phyloP scores from a whole-genome alignment of 2,329 filamentous ascomycete species.

The Podosphaera xanthii region DNA sequence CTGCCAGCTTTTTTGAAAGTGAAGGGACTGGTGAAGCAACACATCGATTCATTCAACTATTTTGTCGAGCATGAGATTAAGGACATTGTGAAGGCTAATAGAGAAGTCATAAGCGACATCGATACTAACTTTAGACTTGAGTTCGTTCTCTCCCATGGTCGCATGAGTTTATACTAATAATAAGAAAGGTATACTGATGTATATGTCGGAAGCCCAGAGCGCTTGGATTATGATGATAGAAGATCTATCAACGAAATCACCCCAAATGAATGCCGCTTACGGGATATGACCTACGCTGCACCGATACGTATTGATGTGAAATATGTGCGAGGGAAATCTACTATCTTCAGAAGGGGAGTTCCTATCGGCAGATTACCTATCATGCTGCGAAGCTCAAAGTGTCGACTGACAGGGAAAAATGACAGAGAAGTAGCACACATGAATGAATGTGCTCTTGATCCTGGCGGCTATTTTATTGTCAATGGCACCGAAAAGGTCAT shows the following conservation, averaged over 20 bases:
- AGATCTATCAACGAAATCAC: conserved; percentile 55
- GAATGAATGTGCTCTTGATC: conserved; percentile 89
- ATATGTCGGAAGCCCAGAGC: conserved; percentile 59
- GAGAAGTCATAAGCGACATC: conserved; percentile 71
- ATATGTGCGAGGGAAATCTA: conserved; percentile 62
- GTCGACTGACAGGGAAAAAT: conserved; percentile 59
- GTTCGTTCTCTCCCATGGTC: conserved; percentile 14
- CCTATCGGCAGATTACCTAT: conserved; percentile 80
- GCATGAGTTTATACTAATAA: conserved; percentile 1
- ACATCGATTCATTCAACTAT: conserved; percentile 83
- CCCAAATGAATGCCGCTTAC: conserved; percentile 85
- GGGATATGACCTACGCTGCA: conserved; percentile 95
- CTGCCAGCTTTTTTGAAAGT: conserved; percentile 95
- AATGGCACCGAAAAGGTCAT: conserved; percentile 98
- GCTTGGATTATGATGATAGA: conserved; percentile 50
- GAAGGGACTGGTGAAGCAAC: conserved; percentile 83
- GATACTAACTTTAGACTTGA: conserved; percentile 85
- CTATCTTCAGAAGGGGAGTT: conserved; percentile 51
- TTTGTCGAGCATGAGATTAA: conserved; percentile 94
- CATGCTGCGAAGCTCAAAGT: conserved; percentile 92
- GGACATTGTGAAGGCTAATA: conserved; percentile 84
- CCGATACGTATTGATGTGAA: conserved; percentile 84
- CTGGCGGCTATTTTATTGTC: conserved; percentile 94
- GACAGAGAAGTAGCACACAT: conserved; percentile 76
- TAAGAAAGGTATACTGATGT: conserved; percentile 53